phyloP scores from a whole-genome alignment of 2,329 filamentous ascomycete genomes.

The Colletotrichum phormii region DNA sequence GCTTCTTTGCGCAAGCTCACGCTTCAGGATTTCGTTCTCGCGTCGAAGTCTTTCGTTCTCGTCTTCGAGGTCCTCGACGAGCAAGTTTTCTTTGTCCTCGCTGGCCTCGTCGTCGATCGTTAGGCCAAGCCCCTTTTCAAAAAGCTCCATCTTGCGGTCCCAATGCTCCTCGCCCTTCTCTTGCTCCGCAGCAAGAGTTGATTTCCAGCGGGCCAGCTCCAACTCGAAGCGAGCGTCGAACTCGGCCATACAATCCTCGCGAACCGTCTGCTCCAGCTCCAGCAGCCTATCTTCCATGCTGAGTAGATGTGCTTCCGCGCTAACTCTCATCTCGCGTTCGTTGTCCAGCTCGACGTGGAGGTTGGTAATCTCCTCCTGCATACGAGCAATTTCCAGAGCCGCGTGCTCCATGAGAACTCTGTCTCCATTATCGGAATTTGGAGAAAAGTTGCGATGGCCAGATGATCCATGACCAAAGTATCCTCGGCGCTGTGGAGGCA shows the following conservation, averaged over 20 bases:
- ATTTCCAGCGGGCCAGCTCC: conserved; percentile 86
- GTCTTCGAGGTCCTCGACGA: conserved; percentile 73
- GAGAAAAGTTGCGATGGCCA: conserved; percentile 53
- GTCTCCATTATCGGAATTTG: conserved; percentile 58
- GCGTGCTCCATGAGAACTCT: conserved; percentile 85
- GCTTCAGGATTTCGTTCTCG: conserved; percentile 73
- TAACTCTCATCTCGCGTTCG: conserved; percentile 76
- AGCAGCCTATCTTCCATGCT: conserved; percentile 74
- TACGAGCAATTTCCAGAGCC: conserved; percentile 82
- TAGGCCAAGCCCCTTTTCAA: conserved; percentile 61
- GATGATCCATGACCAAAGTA: conserved; percentile 35
- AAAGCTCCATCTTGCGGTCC: conserved; percentile 83
- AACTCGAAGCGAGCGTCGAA: conserved; percentile 82
- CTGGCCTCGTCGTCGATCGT: conserved; percentile 55
- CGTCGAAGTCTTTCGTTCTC: conserved; percentile 78
- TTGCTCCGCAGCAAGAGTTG: conserved; percentile 79
- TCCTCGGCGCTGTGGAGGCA: conserved; percentile 20
- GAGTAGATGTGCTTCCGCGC: conserved; percentile 79
- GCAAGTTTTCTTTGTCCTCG: conserved; percentile 70
- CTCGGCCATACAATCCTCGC: conserved; percentile 89
- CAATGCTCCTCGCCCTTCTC: conserved; percentile 87
- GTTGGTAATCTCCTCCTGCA: conserved; percentile 81
- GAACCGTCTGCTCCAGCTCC: conserved; percentile 82
- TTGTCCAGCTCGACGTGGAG: conserved; percentile 76
- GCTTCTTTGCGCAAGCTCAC: conserved; percentile 73